Evolutionary conservation across 768 basidiomycete species (phyloP), one percentile per base, ranked within the genome.

Genomic region (Boletus bicolor): DNA sequence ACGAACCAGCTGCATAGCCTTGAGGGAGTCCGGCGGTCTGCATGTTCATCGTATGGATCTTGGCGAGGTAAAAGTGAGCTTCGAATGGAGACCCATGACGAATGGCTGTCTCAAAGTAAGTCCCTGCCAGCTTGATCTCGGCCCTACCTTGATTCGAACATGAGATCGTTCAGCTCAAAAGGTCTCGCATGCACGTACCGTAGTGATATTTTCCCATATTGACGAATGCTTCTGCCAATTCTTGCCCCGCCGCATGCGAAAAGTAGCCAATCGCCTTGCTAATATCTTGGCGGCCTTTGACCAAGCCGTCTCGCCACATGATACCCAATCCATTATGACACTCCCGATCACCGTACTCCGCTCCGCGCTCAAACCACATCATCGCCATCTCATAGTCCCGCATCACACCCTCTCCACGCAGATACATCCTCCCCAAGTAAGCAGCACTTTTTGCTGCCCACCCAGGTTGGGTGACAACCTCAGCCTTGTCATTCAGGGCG

Each of bases 311-410:
- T 34, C 96, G 79, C 75, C 87, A 89, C 56, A 98, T 91, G 64
- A 98, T 88, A 0, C 95, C 97, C 36, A 99, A 76, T 0, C 87
- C 89, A 65, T 97, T 98, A 55, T 87, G 84, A 59, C 86, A 89
- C 70, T 98, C 96, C 55, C 86, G 82, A 64, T 99, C 96, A 26
- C 85, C 86, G 65, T 86, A 81, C 42, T 82, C 81, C 12, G 79
- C 83, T 1, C 91, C 96, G 50, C 97, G 80, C 63, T 93, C 91
- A 62, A 95, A 95, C 97, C 97, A 99, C 76, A 95, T 82, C 75
- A 86, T 92, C 9, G 93, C 95, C 58, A 82, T 71, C 28, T 79
- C 76, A 19, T 82, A 79, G 69, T 98, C 91, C 56, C 79, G 77
- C 62, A 87, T 87, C 24, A 91, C 84, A 7, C 95, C 96, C 68